A percentile compares a stretch with the other conserved stretches of the same genome.
phyloP scores from a whole-genome alignment of 371 early-diverging fungal genomes.

The Nematocida sp. region DNA sequence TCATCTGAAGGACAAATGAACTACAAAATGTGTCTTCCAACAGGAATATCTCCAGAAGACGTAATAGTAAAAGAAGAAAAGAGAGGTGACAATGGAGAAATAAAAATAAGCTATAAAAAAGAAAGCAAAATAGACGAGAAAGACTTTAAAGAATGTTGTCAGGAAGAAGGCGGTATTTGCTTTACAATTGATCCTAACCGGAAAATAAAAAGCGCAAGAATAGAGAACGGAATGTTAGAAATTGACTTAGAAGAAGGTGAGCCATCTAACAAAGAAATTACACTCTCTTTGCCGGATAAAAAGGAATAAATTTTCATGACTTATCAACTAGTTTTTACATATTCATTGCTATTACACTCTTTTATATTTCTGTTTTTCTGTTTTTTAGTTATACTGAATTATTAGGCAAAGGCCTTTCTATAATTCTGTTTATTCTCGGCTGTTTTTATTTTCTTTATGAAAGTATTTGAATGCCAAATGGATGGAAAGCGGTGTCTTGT shows the following conservation, averaged over 20 bases:
- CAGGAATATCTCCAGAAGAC: constrained; percentile 16
- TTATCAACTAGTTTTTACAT: neutral
- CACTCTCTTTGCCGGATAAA: neutral
- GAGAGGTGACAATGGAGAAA: neutral
- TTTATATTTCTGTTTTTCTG: too few species aligned
- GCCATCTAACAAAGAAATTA: neutral
- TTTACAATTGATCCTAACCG: neutral
- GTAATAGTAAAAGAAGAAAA: neutral
- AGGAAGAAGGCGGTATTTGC: neutral
- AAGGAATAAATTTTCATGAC: neutral
- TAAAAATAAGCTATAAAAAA: constrained; percentile 41
- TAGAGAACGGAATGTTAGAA: neutral
- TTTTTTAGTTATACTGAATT: too few species aligned
- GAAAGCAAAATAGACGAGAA: constrained; percentile 15
- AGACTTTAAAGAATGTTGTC: neutral
- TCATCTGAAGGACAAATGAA: neutral
- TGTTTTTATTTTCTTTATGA: constrained; percentile 40
- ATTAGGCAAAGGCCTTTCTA: too few species aligned
- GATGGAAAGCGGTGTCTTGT: constrained; percentile 1
- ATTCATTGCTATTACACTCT: too few species aligned
- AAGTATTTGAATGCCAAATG: constrained; percentile 34
- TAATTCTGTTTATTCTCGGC: too few species aligned
- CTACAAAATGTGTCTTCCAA: constrained; percentile 11
- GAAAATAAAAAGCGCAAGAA: neutral
- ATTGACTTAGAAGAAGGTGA: constrained; percentile 1